Evolutionary conservation across 306 rosid genomes (phyloP).

Genomic region (Rosa rugosa): DNA sequence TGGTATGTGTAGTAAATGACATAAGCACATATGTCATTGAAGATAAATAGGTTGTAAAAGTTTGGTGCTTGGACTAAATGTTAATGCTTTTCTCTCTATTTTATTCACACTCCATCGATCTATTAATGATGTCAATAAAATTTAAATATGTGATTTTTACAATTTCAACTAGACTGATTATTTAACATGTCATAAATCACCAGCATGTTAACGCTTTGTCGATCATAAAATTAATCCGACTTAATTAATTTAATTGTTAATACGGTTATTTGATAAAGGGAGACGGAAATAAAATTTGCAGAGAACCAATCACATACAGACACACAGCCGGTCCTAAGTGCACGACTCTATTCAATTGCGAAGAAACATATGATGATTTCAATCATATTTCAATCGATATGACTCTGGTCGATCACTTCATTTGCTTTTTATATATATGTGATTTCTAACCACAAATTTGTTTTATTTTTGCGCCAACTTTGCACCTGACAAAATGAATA

Average conservation of each 20-base stretch:
- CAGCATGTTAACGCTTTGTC: not conserved
- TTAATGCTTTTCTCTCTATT: too few species aligned
- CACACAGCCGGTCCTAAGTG: not conserved
- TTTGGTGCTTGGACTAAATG: too few species aligned
- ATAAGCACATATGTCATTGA: not conserved
- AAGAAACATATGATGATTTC: not conserved
- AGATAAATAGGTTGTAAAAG: not conserved
- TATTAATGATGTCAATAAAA: too few species aligned
- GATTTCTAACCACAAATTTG: not conserved
- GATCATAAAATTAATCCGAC: too few species aligned
- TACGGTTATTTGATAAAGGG: not conserved
- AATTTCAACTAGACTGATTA: not conserved
- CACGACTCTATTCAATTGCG: not conserved
- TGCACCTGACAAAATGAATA: not conserved
- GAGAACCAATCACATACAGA: not conserved
- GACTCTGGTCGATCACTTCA: not conserved
- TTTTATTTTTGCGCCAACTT: not conserved
- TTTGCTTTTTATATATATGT: not conserved
- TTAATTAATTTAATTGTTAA: not conserved
- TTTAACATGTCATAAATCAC: not conserved
- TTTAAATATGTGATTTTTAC: too few species aligned
- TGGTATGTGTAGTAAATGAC: not conserved
- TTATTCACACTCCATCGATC: too few species aligned
- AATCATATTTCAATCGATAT: not conserved
- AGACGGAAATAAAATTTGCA: not conserved